Conservation (phyloP, 352 stramenopile genomes). For the Aphanomyces cochlioides region DNA sequence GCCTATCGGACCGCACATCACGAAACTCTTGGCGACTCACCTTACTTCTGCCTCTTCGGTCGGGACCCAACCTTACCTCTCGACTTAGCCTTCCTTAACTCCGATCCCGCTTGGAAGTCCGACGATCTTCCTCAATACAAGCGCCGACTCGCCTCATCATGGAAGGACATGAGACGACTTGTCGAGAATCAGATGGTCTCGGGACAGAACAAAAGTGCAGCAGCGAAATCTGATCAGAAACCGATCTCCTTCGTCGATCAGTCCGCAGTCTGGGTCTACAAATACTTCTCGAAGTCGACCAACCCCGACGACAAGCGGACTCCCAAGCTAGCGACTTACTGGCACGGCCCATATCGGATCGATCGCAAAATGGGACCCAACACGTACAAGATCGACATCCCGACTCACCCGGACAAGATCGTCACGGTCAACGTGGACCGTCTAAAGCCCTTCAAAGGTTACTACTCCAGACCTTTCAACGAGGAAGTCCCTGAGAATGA, state of each 20-base stretch:
- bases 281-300: background rate
- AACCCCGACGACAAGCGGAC: slow-evolving; percentile 1
- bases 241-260: background rate
- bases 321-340: background rate
- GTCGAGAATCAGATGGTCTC: background rate
- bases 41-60: background rate
- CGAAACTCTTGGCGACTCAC: background rate
- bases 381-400: slow-evolving; percentile 1
- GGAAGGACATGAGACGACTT: background rate
- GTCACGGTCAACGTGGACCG: slow-evolving; percentile 15
- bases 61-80: background rate
- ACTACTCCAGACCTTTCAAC: slow-evolving; percentile 10
- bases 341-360: background rate
- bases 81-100: slow-evolving; percentile 5
- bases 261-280: slow-evolving; percentile 4
- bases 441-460: background rate
- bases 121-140: slow-evolving; percentile 9
- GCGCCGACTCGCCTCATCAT: background rate
- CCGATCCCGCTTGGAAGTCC: background rate
- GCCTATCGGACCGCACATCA: background rate
- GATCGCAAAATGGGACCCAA: slow-evolving; percentile 1
- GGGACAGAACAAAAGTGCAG: background rate
- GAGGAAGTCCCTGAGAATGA: background rate
- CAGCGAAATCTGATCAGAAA: background rate
- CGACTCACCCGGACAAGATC: background rate